Percentiles rank a stretch among this genome's conserved stretches.
phyloP scores from a whole-genome alignment of 768 basidiomycete genomes.

The Lyophyllum atratum region DNA sequence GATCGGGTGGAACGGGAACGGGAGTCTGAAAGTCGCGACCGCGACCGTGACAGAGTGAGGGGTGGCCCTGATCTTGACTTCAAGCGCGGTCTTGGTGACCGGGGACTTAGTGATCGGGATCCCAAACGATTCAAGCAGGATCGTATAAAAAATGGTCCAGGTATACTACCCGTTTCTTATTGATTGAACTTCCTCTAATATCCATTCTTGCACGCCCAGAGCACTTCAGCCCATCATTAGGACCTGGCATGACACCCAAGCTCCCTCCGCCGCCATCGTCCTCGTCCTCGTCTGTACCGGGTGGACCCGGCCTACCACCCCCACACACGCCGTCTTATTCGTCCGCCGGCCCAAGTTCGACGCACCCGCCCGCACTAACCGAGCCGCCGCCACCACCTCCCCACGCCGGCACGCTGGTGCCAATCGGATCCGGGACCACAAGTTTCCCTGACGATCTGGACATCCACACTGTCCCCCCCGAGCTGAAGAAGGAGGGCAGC shows the following conservation, averaged over 20 bases:
- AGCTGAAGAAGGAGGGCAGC: constrained; percentile 69
- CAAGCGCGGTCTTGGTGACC: constrained; percentile 43
- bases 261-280: constrained; percentile 34
- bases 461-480: constrained; percentile 43
- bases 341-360: constrained; percentile 10
- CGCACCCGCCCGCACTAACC: constrained; percentile 10
- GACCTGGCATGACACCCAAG: constrained; percentile 39
- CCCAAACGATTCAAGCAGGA: constrained; percentile 59
- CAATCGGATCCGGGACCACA: constrained; percentile 20
- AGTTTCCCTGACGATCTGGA: constrained; percentile 51
- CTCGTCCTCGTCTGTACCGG: constrained; percentile 29
- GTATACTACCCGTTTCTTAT: constrained; percentile 15
- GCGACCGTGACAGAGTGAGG: constrained; percentile 19
- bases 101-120: constrained; percentile 56
- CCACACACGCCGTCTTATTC: constrained; percentile 14
- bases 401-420: constrained; percentile 16
- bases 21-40: constrained; percentile 26
- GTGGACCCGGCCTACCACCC: constrained; percentile 32
- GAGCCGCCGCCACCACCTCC: constrained; percentile 12
- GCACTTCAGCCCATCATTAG: constrained; percentile 39
- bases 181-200: not conserved
- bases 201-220: constrained; percentile 20
- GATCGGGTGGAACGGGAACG: constrained; percentile 27
- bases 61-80: constrained; percentile 24
- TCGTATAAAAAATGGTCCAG: constrained; percentile 38